Percentiles rank a stretch among this genome's conserved stretches.
These are phyloP conservation scores for Eucalyptus curtisii DNA, from an alignment of 345 rosid species.

Conservation along the genomic window DNA sequence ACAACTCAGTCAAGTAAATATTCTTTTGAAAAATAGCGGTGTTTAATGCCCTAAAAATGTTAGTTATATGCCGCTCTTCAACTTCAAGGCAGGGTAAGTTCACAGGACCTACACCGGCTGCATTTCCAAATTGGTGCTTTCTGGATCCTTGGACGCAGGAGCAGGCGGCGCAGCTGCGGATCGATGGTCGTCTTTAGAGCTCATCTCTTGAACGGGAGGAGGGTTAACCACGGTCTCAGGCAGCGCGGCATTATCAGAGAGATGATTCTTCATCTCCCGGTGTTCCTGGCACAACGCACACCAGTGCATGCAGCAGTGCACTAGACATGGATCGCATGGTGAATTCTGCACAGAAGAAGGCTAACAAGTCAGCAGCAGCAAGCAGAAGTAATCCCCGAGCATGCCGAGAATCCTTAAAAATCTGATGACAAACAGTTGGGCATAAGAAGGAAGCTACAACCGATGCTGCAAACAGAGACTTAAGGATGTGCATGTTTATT, in stretches of 20 bases:
- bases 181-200: constrained; percentile 14
- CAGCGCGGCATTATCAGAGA: constrained; percentile 29
- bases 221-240: constrained; percentile 48
- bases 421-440: neutral
- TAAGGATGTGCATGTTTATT: neutral
- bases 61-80: neutral
- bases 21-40: neutral
- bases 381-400: neutral
- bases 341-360: constrained; percentile 39
- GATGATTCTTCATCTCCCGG: constrained; percentile 82
- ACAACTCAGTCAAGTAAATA: neutral
- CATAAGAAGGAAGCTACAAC: neutral
- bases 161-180: constrained; percentile 3
- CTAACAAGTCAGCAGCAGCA: neutral
- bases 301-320: constrained; percentile 85
- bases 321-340: constrained; percentile 77
- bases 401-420: neutral
- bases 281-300: constrained; percentile 93
- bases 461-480: neutral
- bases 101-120: constrained; percentile 27
- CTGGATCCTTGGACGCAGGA: constrained; percentile 25
- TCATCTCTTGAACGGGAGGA: constrained; percentile 77
- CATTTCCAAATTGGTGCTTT: constrained; percentile 29
- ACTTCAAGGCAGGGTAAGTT: neutral
- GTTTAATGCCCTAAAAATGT: neutral